Conservation (phyloP, 164 flowering plant species). For the Kingdonia uniflora region DNA sequence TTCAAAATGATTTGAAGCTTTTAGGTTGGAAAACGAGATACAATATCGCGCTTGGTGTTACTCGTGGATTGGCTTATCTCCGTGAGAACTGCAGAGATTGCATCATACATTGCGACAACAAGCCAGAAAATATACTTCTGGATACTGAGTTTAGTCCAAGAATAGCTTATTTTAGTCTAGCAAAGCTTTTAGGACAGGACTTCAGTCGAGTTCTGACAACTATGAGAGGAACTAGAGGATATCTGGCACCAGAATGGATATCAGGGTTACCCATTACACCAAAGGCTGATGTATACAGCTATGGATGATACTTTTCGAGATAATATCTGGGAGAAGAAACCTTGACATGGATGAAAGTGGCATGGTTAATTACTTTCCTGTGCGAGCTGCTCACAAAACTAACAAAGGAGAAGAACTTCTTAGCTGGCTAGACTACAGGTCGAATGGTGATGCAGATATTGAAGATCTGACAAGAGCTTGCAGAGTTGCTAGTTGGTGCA, state of each 20-base stretch:
- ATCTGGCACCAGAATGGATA: too few species aligned
- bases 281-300: conserved; percentile 3
- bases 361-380: neutral
- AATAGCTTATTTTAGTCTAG: neutral
- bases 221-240: conserved; percentile 4
- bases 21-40: neutral
- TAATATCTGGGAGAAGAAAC: conserved; percentile 4
- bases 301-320: conserved; percentile 7
- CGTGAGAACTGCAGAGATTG: conserved; percentile 2
- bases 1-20: neutral
- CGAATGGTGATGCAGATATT: neutral
- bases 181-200: conserved; percentile 1
- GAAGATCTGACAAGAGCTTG: conserved; percentile 1
- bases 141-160: conserved; percentile 1
- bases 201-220: conserved; percentile 1
- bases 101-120: too few species aligned
- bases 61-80: conserved; percentile 5
- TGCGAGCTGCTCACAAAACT: neutral
- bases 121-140: conserved; percentile 1
- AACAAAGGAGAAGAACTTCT: conserved; percentile 3
- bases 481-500: conserved; percentile 3
- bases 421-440: conserved; percentile 1
- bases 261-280: neutral
- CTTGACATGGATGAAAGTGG: neutral
- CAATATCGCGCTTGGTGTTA: neutral